Percentiles rank a stretch among this genome's conserved stretches.
Evolutionary conservation across 192 early-diverging fungal species (phyloP).

Genomic region (Lobosporangium transversale): DNA sequence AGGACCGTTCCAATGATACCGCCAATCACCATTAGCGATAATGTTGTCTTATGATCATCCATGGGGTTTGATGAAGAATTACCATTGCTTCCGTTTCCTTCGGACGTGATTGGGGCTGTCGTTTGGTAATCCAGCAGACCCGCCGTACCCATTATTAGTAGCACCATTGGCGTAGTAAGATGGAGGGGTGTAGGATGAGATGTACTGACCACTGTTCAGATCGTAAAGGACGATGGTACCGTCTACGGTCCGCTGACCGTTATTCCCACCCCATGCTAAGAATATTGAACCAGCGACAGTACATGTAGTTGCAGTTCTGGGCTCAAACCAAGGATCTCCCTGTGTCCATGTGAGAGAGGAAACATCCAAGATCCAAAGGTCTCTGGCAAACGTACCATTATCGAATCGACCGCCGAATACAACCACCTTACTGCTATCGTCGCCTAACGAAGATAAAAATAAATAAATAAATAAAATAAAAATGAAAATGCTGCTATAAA

Average conservation of each 20-base stretch:
- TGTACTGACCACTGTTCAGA: slow-evolving; percentile 3
- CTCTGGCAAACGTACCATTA: slow-evolving; percentile 4
- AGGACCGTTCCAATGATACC: too few species aligned
- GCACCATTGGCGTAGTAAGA: neutral
- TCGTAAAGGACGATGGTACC: slow-evolving; percentile 11
- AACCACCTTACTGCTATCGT: slow-evolving; percentile 16
- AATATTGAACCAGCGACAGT: slow-evolving; percentile 4
- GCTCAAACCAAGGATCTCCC: slow-evolving; percentile 1
- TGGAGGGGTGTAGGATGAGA: slow-evolving; percentile 6
- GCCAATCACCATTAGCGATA: too few species aligned
- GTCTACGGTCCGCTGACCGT: slow-evolving; percentile 7
- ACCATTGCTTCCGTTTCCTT: too few species aligned
- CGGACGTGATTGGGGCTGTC: too few species aligned
- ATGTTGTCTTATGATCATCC: too few species aligned
- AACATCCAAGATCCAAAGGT: slow-evolving; percentile 12
- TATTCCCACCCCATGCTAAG: slow-evolving; percentile 14
- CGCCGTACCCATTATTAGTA: too few species aligned
- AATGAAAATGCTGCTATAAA: neutral
- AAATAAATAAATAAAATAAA: neutral
- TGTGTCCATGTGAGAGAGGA: slow-evolving; percentile 4
- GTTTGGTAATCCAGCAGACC: too few species aligned
- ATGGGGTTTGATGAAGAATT: too few species aligned
- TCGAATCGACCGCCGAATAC: slow-evolving; percentile 15
- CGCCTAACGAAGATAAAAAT: too few species aligned
- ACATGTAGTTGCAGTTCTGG: slow-evolving; percentile 2